Base-by-base conservation (phyloP, 179 eudicot species). In the Amaranthus tricolor region DNA sequence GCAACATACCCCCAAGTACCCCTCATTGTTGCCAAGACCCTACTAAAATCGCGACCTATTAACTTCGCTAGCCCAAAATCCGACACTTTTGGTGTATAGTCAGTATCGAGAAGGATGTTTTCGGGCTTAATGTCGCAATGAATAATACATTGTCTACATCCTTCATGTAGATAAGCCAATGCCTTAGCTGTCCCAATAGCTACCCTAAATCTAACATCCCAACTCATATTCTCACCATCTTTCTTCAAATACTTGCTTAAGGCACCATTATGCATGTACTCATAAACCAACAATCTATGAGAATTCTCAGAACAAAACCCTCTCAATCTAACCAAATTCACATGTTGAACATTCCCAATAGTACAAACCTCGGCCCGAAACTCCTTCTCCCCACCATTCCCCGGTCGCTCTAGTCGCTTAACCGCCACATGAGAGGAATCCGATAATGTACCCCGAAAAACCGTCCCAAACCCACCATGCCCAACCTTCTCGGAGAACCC, bases 1-100 rank as follows among this genome's bases (percentile, higher is more conserved):
- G 97, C 97, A 9, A 92, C 96, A 48, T 92, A 92, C 1, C 97
- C 97, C 96, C 96, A 86, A 6, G 97, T 92, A 0, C 97, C 97
- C 60, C 94, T 86, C 97, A 89, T 90, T 13, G 96, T 89, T 1
- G 89, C 94, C 72, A 92, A 75, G 6, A 92, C 96, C 74, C 96
- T 70, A 66, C 96, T 90, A 54, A 87, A 88, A 81, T 92, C 97
- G 10, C 96, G 82, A 8, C 97, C 94, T 4, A 92, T 75, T 17
- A 92, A 86, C 86, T 89, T 90, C 0, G 97, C 96, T 55, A 92
- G 54, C 77, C 97, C 97, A 71, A 92, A 92, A 83, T 92, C 97
- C 5, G 97, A 90, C n/a, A 92, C 96, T 72, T 89, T 89, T 0
- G 97, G 81, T 0, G 85, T 75, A 50, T 84, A 92, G 70, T 86